Base-by-base conservation (phyloP, 2,329 filamentous ascomycete genomes). In the Aspergillus sp. region DNA sequence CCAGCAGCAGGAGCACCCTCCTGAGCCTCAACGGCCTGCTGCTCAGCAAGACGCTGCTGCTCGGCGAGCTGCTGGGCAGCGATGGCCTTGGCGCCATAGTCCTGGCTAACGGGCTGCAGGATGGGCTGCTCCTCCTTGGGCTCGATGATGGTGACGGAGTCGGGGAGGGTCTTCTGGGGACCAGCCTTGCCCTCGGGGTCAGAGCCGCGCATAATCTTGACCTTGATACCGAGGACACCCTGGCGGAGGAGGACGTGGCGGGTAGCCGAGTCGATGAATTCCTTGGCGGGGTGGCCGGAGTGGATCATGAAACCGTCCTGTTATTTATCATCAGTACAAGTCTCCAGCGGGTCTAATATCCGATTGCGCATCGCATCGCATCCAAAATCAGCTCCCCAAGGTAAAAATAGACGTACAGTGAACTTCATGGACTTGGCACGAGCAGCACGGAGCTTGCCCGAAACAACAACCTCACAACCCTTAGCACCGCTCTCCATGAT, bases 341-440 rank as follows among this genome's bases (percentile, higher is more conserved):
- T 13, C 12, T 13, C 12, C 15, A 13, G 20, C 7, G 20, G 7
- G 12, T 25, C 2, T 22, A 19, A 54, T 57, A 55, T 50, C 41
- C n/a, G 15, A 5, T 27, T 43, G 30, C 38, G 25, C 20, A 27
- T n/a, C 25, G 25, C 10, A 7, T 47, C 3, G 20, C 30, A 12
- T 42, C 30, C n/a, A 43, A 23, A 27, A 25, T 23, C 49, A 33
- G 35, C 37, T 2, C 35, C 30, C 15, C 2, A 22, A 5, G 20
- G 20, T 5, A 35, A 39, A 43, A 41, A 35, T 44, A 49, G 51
- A 73, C 79, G 57, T 80, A 84, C 90, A 77, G 93, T 98, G 86
- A 98, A 98, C 86, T 98, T 98, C 93, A 98, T 98, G 80, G 83
- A 89, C 89, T 98, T 98, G 78, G 93, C 93, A 82, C 93, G 90